Evolutionary conservation across 2,329 filamentous ascomycete genomes (phyloP), one percentile per base, ranked within the genome.

Genomic region (Geosmithia putterillii): DNA sequence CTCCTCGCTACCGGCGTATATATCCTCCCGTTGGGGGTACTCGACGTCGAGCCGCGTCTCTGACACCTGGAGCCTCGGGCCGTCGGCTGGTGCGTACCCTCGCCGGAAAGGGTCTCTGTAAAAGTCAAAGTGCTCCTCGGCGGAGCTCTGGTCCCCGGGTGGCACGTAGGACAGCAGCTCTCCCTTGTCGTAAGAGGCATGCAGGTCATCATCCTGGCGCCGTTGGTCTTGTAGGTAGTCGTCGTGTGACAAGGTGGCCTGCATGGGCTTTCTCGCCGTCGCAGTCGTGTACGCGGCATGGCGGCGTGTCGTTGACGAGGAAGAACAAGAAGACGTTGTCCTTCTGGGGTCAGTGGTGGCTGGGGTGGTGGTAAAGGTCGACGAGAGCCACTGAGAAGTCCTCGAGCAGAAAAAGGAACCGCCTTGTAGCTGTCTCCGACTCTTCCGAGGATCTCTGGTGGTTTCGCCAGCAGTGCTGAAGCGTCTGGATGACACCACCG

Each of bases 161-260:
- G 70, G 67, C 38, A 82, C 67, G 40, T 79, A 60, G 0, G 61
- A 64, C 45, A 79, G 61, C 22, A 81, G 65, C 41, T 75, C 65
- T 20, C 70, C 53, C 51, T 64, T 53, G 40, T 56, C 51, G 19
- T 53, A 44, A 20, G 2, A 45, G 41, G 5, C 23, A 21, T 15
- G 15, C 36, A 23, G 22, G 36, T 20, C 21, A 10, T 46, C 19
- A 45, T 3, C 45, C 45, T 9, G 52, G 44, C 6, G 57, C 49
- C 15, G 54, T 50, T 47, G 50, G 10, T 7, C 10, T 25, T 25
- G 23, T 25, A 10, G 10, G 10, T 25, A 25, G 10, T 25, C 23
- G 23, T 25, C 23, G 10, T 10, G 23, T 6, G 23, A 25, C 10
- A 10, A 7, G 6, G 23, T 25, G 10, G 23, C 23, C 23, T 6